Base-by-base conservation (phyloP, 495 filamentous ascomycete genomes). In the Cercophora sp. region DNA sequence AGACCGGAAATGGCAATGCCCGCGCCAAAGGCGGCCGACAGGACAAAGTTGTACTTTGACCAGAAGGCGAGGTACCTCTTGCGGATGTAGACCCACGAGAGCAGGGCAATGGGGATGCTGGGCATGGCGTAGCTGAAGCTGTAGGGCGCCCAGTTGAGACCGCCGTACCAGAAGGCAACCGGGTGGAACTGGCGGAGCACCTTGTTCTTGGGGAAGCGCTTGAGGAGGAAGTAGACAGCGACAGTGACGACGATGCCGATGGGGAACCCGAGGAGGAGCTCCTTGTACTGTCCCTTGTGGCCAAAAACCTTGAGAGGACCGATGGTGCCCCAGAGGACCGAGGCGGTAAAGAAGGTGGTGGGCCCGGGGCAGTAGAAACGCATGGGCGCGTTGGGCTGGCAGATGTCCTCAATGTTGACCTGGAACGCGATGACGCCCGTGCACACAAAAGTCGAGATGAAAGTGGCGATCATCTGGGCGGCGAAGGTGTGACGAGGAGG, bases 11-110 rank as follows among this genome's bases (percentile, higher is more conserved):
- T 57, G 10, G 72, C 72, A 19, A 75, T 65, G 37, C 65, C 72
- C 44, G 56, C 57, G 9, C 56, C 62, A 19, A 70, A 69, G n/a
- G 66, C 64, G 0, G 72, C 70, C 0, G 68, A 72, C 5, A 68
- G 56, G 5, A 72, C 65, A 40, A 68, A 75, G 60, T 73, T 72
- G 59, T 73, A 75, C 68, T 74, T 74, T 19, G 68, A 68, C 71
- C 71, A 72, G 44, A 74, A 61, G 5, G 55, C 67, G 34, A 71
- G 29, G 44, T 57, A 72, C 27, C 68, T 54, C 32, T 57, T 55
- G 27, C 63, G 65, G 4, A 74, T 15, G 27, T 57, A 70, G 27
- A 71, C 20, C 71, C 71, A 74, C 13, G 58, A 62, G 25, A 70
- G 53, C 24, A 56, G 62, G 2, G 64, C 69, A n/a, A 72, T 60